Evolutionary conservation across 495 filamentous ascomycete genomes (phyloP).

Genomic region (Penicillium herquei): DNA sequence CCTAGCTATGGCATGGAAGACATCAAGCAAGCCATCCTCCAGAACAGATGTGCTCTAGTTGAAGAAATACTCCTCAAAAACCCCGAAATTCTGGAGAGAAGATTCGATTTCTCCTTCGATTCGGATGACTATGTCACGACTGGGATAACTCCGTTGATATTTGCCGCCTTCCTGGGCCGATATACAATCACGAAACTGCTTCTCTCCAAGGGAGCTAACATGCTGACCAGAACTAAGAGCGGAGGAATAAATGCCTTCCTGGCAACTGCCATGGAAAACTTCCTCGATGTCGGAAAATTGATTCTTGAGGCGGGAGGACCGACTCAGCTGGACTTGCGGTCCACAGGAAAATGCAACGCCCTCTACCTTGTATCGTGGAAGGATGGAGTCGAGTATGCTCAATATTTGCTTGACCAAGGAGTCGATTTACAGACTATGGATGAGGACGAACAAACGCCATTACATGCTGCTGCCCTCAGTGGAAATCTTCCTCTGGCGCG

Average conservation of each 20-base stretch:
- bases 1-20: not conserved
- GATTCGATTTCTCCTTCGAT: not conserved
- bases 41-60: not conserved
- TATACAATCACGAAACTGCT: not conserved
- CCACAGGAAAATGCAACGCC: not conserved
- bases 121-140: not conserved
- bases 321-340: not conserved
- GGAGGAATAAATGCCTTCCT: not conserved
- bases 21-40: not conserved
- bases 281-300: not conserved
- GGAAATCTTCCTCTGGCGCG: not conserved
- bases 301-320: not conserved
- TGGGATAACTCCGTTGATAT: not conserved
- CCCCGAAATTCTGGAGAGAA: not conserved
- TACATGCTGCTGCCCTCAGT: not conserved
- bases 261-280: not conserved
- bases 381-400: not conserved
- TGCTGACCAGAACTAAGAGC: not conserved
- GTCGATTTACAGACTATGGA: not conserved
- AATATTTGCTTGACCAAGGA: not conserved
- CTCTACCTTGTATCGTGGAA: not conserved
- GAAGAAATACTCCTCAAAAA: not conserved
- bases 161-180: not conserved
- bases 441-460: not conserved
- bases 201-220: not conserved